These are phyloP conservation scores for Stephania japonica DNA, from an alignment of 164 flowering plant species.

Conservation along the genomic window DNA sequence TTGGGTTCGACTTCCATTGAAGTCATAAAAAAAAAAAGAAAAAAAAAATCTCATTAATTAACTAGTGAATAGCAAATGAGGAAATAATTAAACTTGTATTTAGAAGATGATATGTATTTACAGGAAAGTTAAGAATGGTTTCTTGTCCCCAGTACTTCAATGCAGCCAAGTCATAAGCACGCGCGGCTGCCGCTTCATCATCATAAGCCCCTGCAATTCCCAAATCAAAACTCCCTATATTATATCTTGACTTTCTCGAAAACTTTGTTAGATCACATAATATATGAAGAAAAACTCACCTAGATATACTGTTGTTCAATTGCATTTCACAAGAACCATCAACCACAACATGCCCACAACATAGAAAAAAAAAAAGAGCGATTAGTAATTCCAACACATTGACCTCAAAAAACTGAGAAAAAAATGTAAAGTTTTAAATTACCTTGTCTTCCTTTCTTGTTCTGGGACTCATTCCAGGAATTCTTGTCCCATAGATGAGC, in stretches of 20 bases:
- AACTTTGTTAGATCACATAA: neutral
- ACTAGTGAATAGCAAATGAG: neutral
- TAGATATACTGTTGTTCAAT: slow-evolving; percentile 54
- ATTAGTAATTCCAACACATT: neutral
- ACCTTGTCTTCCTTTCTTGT: slow-evolving; percentile 96
- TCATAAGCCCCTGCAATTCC: slow-evolving; percentile 71
- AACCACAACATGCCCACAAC: slow-evolving; percentile 2
- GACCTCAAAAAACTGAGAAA: neutral
- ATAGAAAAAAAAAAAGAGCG: neutral
- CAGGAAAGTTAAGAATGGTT: slow-evolving; percentile 84
- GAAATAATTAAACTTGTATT: neutral
- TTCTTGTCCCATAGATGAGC: slow-evolving; percentile 98
- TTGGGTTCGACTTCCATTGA: too few relatives aligned
- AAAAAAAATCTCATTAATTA: too few relatives aligned
- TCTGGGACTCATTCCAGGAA: slow-evolving; percentile 85
- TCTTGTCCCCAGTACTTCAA: slow-evolving; percentile 90
- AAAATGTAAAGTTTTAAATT: too few relatives aligned
- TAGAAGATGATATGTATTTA: slow-evolving; percentile 13
- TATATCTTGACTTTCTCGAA: neutral
- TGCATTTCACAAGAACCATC: slow-evolving; percentile 18
- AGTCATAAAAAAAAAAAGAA: neutral
- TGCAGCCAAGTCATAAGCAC: slow-evolving; percentile 93
- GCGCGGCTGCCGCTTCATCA: slow-evolving; percentile 91
- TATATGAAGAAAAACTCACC: slow-evolving; percentile 34
- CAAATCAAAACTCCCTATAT: neutral